Conservation (phyloP, 2,329 filamentous ascomycete species). For the Aspergillus amoenus region DNA sequence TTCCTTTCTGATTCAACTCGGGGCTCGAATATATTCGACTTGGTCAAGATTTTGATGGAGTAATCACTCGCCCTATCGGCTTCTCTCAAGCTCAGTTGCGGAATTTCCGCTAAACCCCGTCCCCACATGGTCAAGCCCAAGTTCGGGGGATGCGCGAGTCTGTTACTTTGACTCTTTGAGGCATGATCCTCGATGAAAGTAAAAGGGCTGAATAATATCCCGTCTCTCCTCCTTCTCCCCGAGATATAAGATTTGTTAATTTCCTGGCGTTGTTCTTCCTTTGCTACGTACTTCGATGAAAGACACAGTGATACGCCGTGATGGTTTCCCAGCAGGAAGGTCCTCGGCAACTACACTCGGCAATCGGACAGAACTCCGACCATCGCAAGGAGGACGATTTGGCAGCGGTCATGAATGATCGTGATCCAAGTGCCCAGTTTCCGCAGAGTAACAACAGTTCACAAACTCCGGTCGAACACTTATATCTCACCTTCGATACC, state of each 20-base stretch:
- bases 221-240: background rate
- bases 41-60: too few species aligned
- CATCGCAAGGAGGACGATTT: background rate
- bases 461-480: constrained; percentile 46
- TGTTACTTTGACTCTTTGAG: background rate
- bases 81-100: background rate
- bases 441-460: background rate
- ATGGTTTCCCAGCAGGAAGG: background rate
- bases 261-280: background rate
- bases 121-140: constrained; percentile 2
- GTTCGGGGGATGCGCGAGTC: background rate
- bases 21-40: background rate
- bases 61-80: background rate
- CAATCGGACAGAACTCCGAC: constrained; percentile 9
- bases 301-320: background rate
- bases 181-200: constrained; percentile 5
- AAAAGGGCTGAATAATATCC: constrained; percentile 6
- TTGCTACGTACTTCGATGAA: background rate
- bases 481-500: constrained; percentile 62
- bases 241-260: background rate
- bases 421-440: background rate
- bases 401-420: background rate
- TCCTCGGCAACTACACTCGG: background rate
- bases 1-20: background rate
- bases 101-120: constrained; percentile 1